phyloP scores from a whole-genome alignment of 148 eudicot genomes.

The Beta vulgaris region DNA sequence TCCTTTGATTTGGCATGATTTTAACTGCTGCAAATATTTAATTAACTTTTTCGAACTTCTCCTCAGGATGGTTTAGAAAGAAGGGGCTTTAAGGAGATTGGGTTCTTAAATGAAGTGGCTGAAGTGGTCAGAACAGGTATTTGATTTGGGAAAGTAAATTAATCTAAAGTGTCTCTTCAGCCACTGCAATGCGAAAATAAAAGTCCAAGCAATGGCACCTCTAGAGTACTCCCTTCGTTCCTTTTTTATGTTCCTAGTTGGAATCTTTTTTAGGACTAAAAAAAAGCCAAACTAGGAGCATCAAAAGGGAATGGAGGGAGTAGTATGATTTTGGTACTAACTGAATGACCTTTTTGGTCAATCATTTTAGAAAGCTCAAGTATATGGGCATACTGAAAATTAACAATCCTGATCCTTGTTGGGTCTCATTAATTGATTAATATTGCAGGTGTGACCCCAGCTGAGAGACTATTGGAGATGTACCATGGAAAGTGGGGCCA shows the following conservation, averaged over 20 bases:
- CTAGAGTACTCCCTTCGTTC: too few relatives aligned
- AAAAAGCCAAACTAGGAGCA: too few relatives aligned
- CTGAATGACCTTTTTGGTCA: background rate
- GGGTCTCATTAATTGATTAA: background rate
- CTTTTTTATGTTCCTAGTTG: too few relatives aligned
- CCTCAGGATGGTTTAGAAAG: constrained; percentile 92
- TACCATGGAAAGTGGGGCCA: constrained; percentile 91
- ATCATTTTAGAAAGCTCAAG: background rate
- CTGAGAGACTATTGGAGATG: constrained; percentile 85
- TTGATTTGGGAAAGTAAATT: background rate
- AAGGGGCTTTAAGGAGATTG: constrained; percentile 86
- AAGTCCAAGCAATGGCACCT: too few relatives aligned
- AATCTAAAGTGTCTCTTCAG: background rate
- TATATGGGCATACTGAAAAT: background rate
- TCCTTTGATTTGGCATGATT: constrained; percentile 6
- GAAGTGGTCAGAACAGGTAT: constrained; percentile 94
- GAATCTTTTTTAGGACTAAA: too few relatives aligned
- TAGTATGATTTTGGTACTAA: too few relatives aligned
- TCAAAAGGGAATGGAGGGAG: too few relatives aligned
- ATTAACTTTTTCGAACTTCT: background rate
- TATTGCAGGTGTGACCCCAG: constrained; percentile 81
- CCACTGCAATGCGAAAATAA: too few relatives aligned
- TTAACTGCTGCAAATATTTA: background rate
- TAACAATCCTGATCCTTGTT: background rate
- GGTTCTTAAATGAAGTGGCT: constrained; percentile 86